phyloP scores from a whole-genome alignment of 2,329 filamentous ascomycete genomes.

The Aureobasidium sp. region DNA sequence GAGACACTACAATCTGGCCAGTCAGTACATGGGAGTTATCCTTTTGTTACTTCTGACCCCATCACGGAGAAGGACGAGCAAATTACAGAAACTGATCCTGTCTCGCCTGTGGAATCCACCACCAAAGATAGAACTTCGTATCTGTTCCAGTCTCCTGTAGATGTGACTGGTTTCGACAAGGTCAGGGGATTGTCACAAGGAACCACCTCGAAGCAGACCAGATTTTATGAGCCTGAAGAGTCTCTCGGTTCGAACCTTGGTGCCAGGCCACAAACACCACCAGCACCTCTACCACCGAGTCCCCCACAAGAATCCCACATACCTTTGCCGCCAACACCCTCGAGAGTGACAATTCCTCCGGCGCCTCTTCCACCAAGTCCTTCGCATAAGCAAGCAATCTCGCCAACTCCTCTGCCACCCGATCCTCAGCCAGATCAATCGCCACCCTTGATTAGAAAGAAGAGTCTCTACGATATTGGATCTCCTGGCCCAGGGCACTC shows the following conservation, averaged over 20 bases:
- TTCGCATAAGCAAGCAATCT: not conserved
- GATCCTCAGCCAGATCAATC: not conserved
- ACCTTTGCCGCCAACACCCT: not conserved
- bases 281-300: not conserved
- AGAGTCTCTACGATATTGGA: conserved; percentile 35
- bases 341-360: not conserved
- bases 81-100: conserved; percentile 14
- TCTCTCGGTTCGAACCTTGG: too few species aligned
- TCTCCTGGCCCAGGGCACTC: conserved; percentile 31
- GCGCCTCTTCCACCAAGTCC: conserved; percentile 7
- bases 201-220: not conserved
- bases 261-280: not conserved
- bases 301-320: not conserved
- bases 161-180: conserved; percentile 3
- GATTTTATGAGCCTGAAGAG: not conserved
- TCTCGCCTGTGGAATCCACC: conserved; percentile 36
- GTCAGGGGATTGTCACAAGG: not conserved
- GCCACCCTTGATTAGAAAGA: conserved; percentile 10
- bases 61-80: not conserved
- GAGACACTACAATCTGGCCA: not conserved
- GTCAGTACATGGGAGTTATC: not conserved
- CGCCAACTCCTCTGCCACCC: not conserved
- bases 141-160: conserved; percentile 39
- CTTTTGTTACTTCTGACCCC: not conserved
- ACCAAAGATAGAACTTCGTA: conserved; percentile 41